phyloP scores from a whole-genome alignment of 2,329 filamentous ascomycete genomes.

The Coniochaeta sp. region DNA sequence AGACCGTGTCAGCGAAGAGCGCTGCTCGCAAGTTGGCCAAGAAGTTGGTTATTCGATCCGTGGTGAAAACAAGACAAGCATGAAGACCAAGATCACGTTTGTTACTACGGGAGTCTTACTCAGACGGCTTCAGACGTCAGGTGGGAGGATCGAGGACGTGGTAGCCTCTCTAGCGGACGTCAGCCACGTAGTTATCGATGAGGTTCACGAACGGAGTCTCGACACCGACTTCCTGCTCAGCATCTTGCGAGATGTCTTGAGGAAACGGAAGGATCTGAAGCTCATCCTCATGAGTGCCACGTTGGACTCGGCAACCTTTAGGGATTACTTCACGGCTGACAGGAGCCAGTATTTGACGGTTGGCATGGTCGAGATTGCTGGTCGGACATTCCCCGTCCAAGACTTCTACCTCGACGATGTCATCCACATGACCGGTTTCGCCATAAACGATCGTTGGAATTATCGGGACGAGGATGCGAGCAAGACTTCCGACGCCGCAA shows the following conservation, averaged over 20 bases:
- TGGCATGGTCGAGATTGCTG: slow-evolving; percentile 77
- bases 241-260: slow-evolving; percentile 74
- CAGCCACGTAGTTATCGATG: slow-evolving; percentile 91
- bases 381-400: slow-evolving; percentile 81
- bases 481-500: slow-evolving; percentile 28
- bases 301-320: slow-evolving; percentile 79
- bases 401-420: slow-evolving; percentile 90
- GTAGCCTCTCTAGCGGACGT: slow-evolving; percentile 78
- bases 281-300: slow-evolving; percentile 96
- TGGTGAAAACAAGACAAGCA: slow-evolving; percentile 72
- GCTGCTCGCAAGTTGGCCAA: slow-evolving; percentile 71
- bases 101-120: slow-evolving; percentile 93
- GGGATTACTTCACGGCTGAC: slow-evolving; percentile 69
- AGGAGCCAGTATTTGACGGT: slow-evolving; percentile 48
- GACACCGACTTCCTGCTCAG: slow-evolving; percentile 93
- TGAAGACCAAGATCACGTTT: slow-evolving; percentile 81
- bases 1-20: slow-evolving; percentile 88
- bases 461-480: slow-evolving; percentile 36
- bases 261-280: slow-evolving; percentile 69
- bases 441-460: slow-evolving; percentile 26
- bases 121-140: slow-evolving; percentile 82
- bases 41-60: slow-evolving; percentile 91
- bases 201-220: slow-evolving; percentile 90
- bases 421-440: slow-evolving; percentile 69
- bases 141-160: slow-evolving; percentile 71